Evolutionary conservation across 495 filamentous ascomycete genomes (phyloP).

Genomic region (Penicillium diatomitis): DNA sequence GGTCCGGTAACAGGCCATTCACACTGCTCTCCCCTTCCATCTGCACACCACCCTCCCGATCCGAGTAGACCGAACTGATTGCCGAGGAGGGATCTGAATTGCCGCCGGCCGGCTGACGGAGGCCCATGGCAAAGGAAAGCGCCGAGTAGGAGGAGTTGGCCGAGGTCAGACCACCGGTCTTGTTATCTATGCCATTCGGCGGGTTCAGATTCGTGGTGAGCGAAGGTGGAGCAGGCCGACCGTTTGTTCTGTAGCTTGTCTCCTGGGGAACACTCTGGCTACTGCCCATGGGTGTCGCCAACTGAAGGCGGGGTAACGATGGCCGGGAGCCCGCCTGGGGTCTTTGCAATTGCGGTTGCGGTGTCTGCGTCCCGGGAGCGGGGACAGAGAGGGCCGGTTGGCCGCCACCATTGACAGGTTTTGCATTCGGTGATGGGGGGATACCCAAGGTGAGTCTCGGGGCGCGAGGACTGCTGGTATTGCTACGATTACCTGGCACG

Average conservation of each 20-base stretch:
- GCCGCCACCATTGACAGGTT: slow-evolving; percentile 47
- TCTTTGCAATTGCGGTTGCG: slow-evolving; percentile 7
- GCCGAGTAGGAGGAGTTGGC: slow-evolving; percentile 78
- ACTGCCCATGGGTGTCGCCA: slow-evolving; percentile 80
- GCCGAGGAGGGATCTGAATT: slow-evolving; percentile 84
- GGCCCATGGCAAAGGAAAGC: slow-evolving; percentile 61
- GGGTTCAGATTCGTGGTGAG: slow-evolving; percentile 53
- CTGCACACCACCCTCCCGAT: slow-evolving; percentile 53
- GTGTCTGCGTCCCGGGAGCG: slow-evolving; percentile 7
- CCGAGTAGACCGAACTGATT: slow-evolving; percentile 74
- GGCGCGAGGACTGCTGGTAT: slow-evolving; percentile 46
- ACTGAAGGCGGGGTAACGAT: slow-evolving; percentile 59
- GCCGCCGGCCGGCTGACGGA: slow-evolving; percentile 48
- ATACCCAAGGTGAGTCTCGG: slow-evolving; percentile 83
- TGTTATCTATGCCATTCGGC: slow-evolving; percentile 64
- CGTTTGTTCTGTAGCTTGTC: slow-evolving; percentile 37
- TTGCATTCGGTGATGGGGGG: slow-evolving; percentile 69
- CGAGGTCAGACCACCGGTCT: slow-evolving; percentile 65
- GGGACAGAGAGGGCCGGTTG: slow-evolving; percentile 21
- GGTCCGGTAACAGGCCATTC: slow-evolving; percentile 55
- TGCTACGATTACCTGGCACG: slow-evolving; percentile 61
- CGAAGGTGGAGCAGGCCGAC: slow-evolving; percentile 43
- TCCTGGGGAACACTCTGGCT: slow-evolving; percentile 52
- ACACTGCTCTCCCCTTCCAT: slow-evolving; percentile 72
- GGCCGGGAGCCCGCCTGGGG: slow-evolving; percentile 40